Percentiles rank a stretch among this genome's conserved stretches.
phyloP scores from a whole-genome alignment of 192 early-diverging fungal genomes.

The Oehlia diaphana region DNA sequence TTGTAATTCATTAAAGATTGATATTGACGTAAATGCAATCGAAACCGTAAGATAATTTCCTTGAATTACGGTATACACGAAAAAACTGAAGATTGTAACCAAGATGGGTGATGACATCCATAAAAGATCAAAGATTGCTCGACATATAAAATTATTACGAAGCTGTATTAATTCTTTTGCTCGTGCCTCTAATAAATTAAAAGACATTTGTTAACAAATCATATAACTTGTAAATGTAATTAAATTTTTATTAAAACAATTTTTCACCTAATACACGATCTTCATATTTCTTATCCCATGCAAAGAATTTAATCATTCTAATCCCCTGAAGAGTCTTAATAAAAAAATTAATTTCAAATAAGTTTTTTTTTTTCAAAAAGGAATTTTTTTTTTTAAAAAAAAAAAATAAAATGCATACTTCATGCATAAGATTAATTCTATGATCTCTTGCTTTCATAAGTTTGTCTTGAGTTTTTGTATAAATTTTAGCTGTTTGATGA shows the following conservation, averaged over 20 bases:
- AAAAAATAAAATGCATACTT: slow-evolving; percentile 45
- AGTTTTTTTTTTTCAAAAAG: slow-evolving; percentile 14
- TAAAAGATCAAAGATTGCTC: slow-evolving; percentile 40
- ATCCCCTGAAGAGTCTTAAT: slow-evolving; percentile 68
- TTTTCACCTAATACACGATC: slow-evolving; percentile 60
- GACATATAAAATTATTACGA: slow-evolving; percentile 30
- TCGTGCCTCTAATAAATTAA: slow-evolving; percentile 35
- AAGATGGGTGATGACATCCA: slow-evolving; percentile 63
- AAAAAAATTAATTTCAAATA: slow-evolving; percentile 21
- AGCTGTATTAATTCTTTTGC: slow-evolving; percentile 38
- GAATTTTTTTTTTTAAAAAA: not conserved
- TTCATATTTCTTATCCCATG: slow-evolving; percentile 66
- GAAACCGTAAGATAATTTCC: slow-evolving; percentile 37
- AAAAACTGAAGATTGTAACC: slow-evolving; percentile 59
- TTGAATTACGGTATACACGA: slow-evolving; percentile 58
- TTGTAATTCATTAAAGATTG: slow-evolving; percentile 70
- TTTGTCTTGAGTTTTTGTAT: slow-evolving; percentile 54
- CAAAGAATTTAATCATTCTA: slow-evolving; percentile 92
- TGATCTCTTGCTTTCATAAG: slow-evolving; percentile 64
- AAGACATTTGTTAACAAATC: slow-evolving; percentile 21
- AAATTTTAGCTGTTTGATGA: slow-evolving; percentile 26
- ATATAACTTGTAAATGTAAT: too few species aligned
- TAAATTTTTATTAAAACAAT: not conserved
- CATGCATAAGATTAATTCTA: slow-evolving; percentile 63
- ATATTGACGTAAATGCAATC: slow-evolving; percentile 63